Base-by-base conservation (phyloP, 371 early-diverging fungal species). In the Apophysomyces variabilis region DNA sequence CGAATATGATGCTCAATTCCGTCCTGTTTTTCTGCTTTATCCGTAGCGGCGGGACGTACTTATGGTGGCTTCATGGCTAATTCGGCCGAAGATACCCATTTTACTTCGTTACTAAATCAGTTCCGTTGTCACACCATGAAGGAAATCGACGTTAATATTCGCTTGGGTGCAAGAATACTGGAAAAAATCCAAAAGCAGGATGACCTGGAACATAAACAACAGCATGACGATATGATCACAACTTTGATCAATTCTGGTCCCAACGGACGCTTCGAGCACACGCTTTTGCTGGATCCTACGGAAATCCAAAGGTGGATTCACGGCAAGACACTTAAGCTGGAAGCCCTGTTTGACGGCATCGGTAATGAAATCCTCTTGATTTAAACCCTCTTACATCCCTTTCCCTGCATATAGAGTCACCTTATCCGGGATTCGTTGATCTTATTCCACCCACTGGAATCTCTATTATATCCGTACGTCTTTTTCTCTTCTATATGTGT, bases 401-500 rank as follows among this genome's bases (percentile, higher is more conserved):
- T 26, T 3, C 3, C 32, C 7, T 21, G 35, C 9, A 7, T n/a
- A 14, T 35, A 46, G 71, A 68, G 9, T 38, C 68, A 4, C 65
- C 69, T 9, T 70, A 75, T 60, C 46, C 69, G 13, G 85, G 85
- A 1, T 76, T 71, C 35, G 78, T 85, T 11, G 84, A 87, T 66
- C 57, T 87, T 38, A 75, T 87, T 36, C 77, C 80, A 7, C 79
- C 82, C 3, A 60, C 61, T 32, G 87, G 87, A 1, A 75, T 85
- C 7, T 87, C 87, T 0, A 62, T 87, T 12, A 87, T 87, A 43
- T 85, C 87, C 38, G 75, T 75, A 71, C 64, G 62, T 38, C n/a
- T 21, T 50, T 50, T 4, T 50, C 4, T 8, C 46, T 45, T 45
- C 16, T 45, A n/a, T 45, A n/a, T n/a, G 46, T 45, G 46, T n/a